Conservation (phyloP, 2,329 filamentous ascomycete genomes). For the Penicillium freii region DNA sequence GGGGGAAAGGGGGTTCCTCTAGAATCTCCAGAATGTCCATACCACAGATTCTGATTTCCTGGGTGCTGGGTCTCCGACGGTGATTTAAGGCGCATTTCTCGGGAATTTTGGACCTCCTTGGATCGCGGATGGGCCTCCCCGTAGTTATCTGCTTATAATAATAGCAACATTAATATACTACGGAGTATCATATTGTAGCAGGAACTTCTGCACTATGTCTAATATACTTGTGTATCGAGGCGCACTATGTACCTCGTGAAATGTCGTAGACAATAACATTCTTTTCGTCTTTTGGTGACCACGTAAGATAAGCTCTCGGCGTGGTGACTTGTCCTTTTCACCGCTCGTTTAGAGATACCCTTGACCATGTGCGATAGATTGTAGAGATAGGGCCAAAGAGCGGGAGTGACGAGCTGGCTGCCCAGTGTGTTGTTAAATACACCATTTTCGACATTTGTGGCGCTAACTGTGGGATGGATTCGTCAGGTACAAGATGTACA, state of each 20-base stretch:
- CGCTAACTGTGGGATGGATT: not conserved
- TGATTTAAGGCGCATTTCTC: not conserved
- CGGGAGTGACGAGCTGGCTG: conserved; percentile 4
- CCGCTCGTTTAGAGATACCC: conserved; percentile 7
- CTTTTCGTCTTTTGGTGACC: not conserved
- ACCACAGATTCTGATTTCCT: conserved; percentile 8
- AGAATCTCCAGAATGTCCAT: conserved; percentile 11
- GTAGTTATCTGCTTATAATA: not conserved
- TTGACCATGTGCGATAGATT: not conserved
- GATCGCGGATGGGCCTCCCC: conserved; percentile 1
- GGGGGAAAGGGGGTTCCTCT: conserved; percentile 8
- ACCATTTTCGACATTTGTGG: not conserved
- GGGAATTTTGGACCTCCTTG: not conserved
- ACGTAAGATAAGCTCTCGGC: not conserved
- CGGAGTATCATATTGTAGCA: not conserved
- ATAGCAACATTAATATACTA: not conserved
- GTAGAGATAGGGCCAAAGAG: not conserved
- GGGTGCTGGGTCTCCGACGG: conserved; percentile 11
- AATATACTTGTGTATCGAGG: not conserved
- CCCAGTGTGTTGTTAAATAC: not conserved
- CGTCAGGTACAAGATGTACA: conserved; percentile 12
- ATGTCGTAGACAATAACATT: conserved; percentile 5
- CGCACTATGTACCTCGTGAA: not conserved
- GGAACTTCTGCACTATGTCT: not conserved
- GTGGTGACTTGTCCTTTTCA: conserved; percentile 9